phyloP scores from a whole-genome alignment of 2,329 filamentous ascomycete genomes.

The Macrophomina tecta region DNA sequence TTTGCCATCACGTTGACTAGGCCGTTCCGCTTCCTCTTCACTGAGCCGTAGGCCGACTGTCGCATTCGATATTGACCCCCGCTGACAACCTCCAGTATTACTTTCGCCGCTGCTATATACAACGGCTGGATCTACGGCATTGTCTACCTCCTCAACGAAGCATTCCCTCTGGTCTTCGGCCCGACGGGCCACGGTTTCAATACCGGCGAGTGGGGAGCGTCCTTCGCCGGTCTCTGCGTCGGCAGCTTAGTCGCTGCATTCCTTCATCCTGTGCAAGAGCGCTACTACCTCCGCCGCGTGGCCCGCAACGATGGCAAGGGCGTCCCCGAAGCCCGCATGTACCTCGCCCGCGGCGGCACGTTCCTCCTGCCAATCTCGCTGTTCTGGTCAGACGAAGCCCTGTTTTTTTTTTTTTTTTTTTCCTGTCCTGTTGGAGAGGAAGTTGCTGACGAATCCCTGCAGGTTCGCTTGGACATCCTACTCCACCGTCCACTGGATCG shows the following conservation, averaged over 20 bases:
- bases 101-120: constrained; percentile 30
- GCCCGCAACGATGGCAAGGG: constrained; percentile 32
- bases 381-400: constrained; percentile 31
- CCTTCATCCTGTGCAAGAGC: constrained; percentile 32
- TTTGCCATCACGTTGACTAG: constrained; percentile 32
- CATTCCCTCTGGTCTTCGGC: constrained; percentile 32
- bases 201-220: constrained; percentile 32
- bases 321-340: constrained; percentile 39
- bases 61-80: too few relatives aligned
- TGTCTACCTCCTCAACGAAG: constrained; percentile 33
- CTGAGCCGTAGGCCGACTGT: constrained; percentile 28
- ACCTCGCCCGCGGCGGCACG: constrained; percentile 27
- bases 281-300: constrained; percentile 32
- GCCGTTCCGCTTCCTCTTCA: constrained; percentile 32
- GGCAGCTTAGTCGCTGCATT: constrained; percentile 33
- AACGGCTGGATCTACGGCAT: constrained; percentile 33
- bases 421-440: too few relatives aligned
- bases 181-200: constrained; percentile 31
- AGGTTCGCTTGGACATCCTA: constrained; percentile 33
- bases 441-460: too few relatives aligned
- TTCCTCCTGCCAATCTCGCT: constrained; percentile 35
- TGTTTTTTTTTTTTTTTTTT: too few relatives aligned
- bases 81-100: constrained; percentile 23
- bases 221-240: constrained; percentile 35
- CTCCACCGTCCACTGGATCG: constrained; percentile 30